Percentiles rank a stretch among this genome's conserved stretches.
These are phyloP conservation scores for Phytophthora podocarpi DNA, from an alignment of 352 stramenopile genomes.

Conservation along the genomic window DNA sequence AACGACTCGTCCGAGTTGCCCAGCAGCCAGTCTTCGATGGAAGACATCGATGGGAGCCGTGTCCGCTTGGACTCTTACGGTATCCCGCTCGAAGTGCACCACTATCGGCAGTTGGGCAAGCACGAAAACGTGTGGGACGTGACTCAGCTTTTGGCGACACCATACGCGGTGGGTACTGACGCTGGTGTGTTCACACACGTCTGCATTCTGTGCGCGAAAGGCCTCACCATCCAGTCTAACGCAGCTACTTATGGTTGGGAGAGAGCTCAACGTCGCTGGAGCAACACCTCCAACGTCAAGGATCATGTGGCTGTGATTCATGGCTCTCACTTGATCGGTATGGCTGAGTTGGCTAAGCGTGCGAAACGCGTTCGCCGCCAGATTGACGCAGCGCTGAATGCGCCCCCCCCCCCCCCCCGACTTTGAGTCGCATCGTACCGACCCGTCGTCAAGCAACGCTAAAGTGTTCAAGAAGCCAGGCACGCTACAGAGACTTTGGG, in stretches of 20 bases:
- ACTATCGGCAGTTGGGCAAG: background rate
- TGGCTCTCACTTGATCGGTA: background rate
- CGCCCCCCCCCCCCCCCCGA: background rate
- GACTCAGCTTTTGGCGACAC: background rate
- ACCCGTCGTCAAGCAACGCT: too few species aligned
- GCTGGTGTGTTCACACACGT: background rate
- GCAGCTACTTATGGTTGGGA: background rate
- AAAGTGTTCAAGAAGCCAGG: too few species aligned
- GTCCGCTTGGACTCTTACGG: background rate
- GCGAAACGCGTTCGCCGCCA: background rate
- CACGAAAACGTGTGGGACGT: background rate
- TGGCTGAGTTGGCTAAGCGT: background rate
- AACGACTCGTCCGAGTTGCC: too few species aligned
- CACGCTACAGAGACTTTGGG: too few species aligned
- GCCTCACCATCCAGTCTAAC: background rate
- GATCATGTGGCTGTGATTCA: background rate
- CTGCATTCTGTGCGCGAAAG: background rate
- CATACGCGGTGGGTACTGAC: background rate
- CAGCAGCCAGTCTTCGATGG: background rate
- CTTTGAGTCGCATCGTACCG: too few species aligned
- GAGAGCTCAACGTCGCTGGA: background rate
- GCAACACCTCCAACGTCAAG: background rate
- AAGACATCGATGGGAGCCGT: background rate
- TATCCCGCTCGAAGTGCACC: background rate
- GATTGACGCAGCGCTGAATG: background rate